These are phyloP conservation scores for Ciborinia camelliae DNA, from an alignment of 2,329 filamentous ascomycete genomes.

Conservation along the genomic window DNA sequence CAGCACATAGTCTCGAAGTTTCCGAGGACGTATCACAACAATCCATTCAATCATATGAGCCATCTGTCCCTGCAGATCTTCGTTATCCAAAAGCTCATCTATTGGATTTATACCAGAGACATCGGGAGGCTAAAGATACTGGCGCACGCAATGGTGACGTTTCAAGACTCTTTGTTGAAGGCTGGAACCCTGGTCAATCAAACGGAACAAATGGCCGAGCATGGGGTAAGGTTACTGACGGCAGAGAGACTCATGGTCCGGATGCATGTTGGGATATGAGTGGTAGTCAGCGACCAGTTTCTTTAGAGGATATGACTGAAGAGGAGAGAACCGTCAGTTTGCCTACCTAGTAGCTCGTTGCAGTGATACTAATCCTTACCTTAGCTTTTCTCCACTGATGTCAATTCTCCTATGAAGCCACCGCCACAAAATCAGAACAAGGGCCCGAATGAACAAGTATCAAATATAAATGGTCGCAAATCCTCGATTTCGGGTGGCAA, in stretches of 20 bases:
- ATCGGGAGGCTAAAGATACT: slow-evolving; percentile 42
- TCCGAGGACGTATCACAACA: slow-evolving; percentile 32
- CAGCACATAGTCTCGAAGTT: slow-evolving; percentile 28
- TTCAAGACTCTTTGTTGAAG: slow-evolving; percentile 65
- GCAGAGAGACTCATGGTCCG: slow-evolving; percentile 75
- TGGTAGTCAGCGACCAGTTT: slow-evolving; percentile 68
- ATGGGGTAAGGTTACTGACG: slow-evolving; percentile 77
- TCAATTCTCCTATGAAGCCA: slow-evolving; percentile 91
- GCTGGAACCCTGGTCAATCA: slow-evolving; percentile 73
- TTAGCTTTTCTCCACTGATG: slow-evolving; percentile 77
- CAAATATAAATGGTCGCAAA: slow-evolving; percentile 68
- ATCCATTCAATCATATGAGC: slow-evolving; percentile 43
- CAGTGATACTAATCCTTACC: slow-evolving; percentile 30
- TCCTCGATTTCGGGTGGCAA: slow-evolving; percentile 69
- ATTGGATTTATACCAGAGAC: slow-evolving; percentile 65
- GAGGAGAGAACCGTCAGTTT: slow-evolving; percentile 58
- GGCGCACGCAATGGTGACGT: slow-evolving; percentile 55
- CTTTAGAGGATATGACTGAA: slow-evolving; percentile 63
- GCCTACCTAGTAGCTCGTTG: slow-evolving; percentile 18
- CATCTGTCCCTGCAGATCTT: slow-evolving; percentile 36
- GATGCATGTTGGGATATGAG: slow-evolving; percentile 85
- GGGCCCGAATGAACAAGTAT: slow-evolving; percentile 53
- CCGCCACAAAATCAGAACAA: slow-evolving; percentile 64
- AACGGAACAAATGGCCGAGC: slow-evolving; percentile 59
- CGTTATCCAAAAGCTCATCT: slow-evolving; percentile 53